A percentile compares a stretch with the other conserved stretches of the same genome.
phyloP scores from a whole-genome alignment of 2,329 filamentous ascomycete genomes.

The Shiraia bambusicola region DNA sequence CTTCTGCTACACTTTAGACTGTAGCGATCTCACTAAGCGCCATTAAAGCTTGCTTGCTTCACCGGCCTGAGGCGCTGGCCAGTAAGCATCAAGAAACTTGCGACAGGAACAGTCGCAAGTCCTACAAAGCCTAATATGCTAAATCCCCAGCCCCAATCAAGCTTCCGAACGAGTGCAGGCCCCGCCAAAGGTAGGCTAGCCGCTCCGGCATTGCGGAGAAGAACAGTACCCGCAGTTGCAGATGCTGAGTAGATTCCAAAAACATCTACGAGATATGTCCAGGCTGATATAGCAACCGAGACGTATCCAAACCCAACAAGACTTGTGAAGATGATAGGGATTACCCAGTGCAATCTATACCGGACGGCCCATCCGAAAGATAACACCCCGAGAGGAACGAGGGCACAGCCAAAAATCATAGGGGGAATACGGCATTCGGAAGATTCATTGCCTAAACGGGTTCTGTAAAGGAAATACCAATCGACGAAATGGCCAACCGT shows the following conservation, averaged over 20 bases:
- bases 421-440: conserved; percentile 58
- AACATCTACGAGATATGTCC: conserved; percentile 58
- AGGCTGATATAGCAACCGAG: conserved; percentile 52
- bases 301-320: conserved; percentile 49
- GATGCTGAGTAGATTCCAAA: conserved; percentile 57
- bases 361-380: conserved; percentile 55
- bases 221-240: conserved; percentile 57
- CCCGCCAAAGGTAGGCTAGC: conserved; percentile 57
- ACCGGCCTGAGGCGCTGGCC: neutral
- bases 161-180: conserved; percentile 52
- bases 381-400: conserved; percentile 48
- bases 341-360: conserved; percentile 41
- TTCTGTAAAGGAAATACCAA: conserved; percentile 51
- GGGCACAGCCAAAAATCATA: conserved; percentile 47
- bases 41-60: too few species aligned
- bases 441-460: conserved; percentile 44
- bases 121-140: conserved; percentile 46
- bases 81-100: conserved; percentile 46
- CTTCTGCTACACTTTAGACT: too few species aligned
- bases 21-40: too few species aligned
- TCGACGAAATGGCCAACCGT: conserved; percentile 54
- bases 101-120: conserved; percentile 52
- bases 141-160: conserved; percentile 51
- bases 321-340: conserved; percentile 47
- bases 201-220: conserved; percentile 55